Evolutionary conservation across 495 filamentous ascomycete genomes (phyloP), one percentile per base, ranked within the genome.

Genomic region (Xylaria longipes): DNA sequence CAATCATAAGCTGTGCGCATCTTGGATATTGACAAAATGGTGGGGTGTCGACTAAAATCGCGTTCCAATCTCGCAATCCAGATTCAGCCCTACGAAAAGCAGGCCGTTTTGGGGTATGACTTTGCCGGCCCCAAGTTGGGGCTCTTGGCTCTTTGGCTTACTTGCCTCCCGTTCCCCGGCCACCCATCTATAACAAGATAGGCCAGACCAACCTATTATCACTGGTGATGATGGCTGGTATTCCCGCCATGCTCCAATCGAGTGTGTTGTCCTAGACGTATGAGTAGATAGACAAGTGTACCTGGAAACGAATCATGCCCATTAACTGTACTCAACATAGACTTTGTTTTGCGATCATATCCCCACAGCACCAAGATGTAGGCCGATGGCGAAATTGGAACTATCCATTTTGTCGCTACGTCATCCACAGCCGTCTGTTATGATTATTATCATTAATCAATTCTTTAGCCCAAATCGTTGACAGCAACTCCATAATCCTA

Each of bases 1-100:
- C 72, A 73, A 73, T 73, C 68, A 73, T 27, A 65, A 54, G 50
- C 72, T 58, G 27, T 57, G 68, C 72, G 72, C 72, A 73, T 71
- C 20, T 27, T 35, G 61, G 66, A 48, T 48, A 56, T 65, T 58
- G 62, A 60, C 48, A 4, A 65, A 65, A 39, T 41, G 68, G 69
- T 67, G 65, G 69, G 69, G 69, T 57, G 50, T 58, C 61, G 69
- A 66, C 62, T 71, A 66, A 65, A 65, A 71, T 57, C 33, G 66
- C 25, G 60, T 35, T 65, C 60, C 69, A 65, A 65, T 35, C 48
- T 71, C 61, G 43, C 52, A 67, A 67, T 50, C 61, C 64, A 65
- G 72, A 73, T 62, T 73, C 72, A 67, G 68, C 71, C 64, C 71
- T 67, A 65, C 33, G 29, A 15, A n/a, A 33, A 61, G 64, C 31